These are phyloP conservation scores for Mycena maculata DNA, from an alignment of 768 basidiomycete genomes.

Conservation along the genomic window DNA sequence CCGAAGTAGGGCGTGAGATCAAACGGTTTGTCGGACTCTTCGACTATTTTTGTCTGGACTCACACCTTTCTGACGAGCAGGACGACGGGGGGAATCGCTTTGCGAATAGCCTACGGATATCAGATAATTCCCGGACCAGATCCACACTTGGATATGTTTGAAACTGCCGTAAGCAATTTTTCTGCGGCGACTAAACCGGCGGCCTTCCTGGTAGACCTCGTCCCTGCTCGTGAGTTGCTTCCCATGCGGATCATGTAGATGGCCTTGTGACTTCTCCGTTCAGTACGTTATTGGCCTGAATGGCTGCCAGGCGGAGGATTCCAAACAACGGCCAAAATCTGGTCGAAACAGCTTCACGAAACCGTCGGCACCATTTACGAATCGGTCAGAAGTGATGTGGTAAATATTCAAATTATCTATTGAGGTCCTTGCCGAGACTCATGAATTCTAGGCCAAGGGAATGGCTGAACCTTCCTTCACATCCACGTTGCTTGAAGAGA, in stretches of 20 bases:
- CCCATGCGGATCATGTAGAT: neutral
- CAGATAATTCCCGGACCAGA: slow-evolving; percentile 7
- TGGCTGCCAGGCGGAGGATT: neutral
- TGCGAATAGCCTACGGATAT: slow-evolving; percentile 29
- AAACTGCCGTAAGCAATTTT: slow-evolving; percentile 18
- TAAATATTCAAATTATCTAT: neutral
- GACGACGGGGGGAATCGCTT: slow-evolving; percentile 19
- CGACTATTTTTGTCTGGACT: neutral
- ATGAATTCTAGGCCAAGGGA: too few species aligned
- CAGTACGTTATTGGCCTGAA: neutral
- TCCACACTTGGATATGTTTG: slow-evolving; percentile 3
- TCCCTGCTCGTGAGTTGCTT: slow-evolving; percentile 13
- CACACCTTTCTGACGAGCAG: neutral
- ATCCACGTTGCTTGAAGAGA: slow-evolving; percentile 4
- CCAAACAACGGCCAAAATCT: neutral
- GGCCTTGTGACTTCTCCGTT: slow-evolving; percentile 1
- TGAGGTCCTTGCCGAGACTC: too few species aligned
- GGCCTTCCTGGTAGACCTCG: slow-evolving; percentile 8
- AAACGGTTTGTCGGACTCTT: neutral
- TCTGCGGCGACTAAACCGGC: neutral
- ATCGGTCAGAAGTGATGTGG: neutral
- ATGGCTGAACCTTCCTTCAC: slow-evolving; percentile 18
- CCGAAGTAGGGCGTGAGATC: neutral
- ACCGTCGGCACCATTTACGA: neutral
- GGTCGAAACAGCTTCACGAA: neutral